Evolutionary conservation across 225 moss, liverwort and hornwort genomes (phyloP).

Genomic region (Pleurozium schreberi): DNA sequence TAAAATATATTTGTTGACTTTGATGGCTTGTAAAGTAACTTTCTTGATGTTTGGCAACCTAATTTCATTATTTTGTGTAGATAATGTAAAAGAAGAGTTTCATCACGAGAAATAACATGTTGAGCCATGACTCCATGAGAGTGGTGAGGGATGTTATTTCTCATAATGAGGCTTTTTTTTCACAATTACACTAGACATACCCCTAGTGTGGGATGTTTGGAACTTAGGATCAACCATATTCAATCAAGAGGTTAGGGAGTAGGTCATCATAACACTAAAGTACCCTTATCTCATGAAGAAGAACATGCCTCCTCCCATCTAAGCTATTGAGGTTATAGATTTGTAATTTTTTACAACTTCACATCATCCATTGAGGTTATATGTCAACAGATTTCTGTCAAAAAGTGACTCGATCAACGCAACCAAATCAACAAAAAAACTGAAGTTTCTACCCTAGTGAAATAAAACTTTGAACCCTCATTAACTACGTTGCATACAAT

Average conservation of each 20-base stretch:
- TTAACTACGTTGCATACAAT: neutral
- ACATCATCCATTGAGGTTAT: too few relatives aligned
- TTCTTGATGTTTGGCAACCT: too few relatives aligned
- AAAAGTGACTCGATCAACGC: too few relatives aligned
- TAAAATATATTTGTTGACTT: too few relatives aligned
- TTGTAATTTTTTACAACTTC: too few relatives aligned
- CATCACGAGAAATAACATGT: neutral
- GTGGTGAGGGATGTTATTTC: neutral
- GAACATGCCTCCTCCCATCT: neutral
- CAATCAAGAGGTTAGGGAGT: neutral
- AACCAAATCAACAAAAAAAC: too few relatives aligned
- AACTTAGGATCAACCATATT: neutral
- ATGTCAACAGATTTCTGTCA: too few relatives aligned
- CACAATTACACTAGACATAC: too few relatives aligned
- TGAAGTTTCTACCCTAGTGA: too few relatives aligned
- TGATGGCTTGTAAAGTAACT: too few relatives aligned
- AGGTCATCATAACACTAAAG: neutral
- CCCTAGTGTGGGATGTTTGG: neutral
- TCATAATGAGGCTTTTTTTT: neutral
- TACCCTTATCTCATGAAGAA: neutral
- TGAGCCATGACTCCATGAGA: rapidly evolving
- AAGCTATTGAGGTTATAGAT: neutral
- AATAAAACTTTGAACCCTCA: neutral
- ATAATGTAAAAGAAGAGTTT: neutral
- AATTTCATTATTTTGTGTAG: too few relatives aligned